Base-by-base conservation (phyloP, 352 stramenopile species). In the Globisporangium perplexum region DNA sequence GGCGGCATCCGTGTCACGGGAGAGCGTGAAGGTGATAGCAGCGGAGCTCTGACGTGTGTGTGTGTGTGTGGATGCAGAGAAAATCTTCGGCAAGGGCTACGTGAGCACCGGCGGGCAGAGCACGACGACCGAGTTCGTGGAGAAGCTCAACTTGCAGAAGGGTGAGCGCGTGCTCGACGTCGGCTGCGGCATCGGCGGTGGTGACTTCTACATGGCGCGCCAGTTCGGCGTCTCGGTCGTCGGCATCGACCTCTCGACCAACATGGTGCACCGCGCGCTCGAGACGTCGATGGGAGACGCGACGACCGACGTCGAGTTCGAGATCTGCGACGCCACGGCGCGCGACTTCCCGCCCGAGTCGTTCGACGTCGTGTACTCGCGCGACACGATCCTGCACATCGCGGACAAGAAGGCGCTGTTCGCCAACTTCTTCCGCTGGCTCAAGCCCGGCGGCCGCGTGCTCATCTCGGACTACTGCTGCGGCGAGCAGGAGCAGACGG, bases 111-210 rank as follows among this genome's bases (percentile, higher is more conserved):
- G 77, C 23, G 77, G 77, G 31, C 76, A 87, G 57, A 52, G 55
- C 20, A 88, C 77, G 23, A 88, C 77, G 12, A 87, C 75, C 3
- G 77, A 88, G 59, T 88, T 87, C 47, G 74, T 88, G 6, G 59
- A 79, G 44, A 86, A 79, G 57, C 69, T 88, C n/a, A 62, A 74
- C 50, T 55, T 88, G n/a, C 59, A 83, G 46, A 58, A 62, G 31
- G 73, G 74, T 10, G 75, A 88, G 55, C 62, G 75, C n/a, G 63
- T 96, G n/a, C 62, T 97, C 11, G 88, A 97, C 55, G 88, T 97
- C 10, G 88, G 88, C 26, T 97, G 88, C 54, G 88, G 88, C 24
- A 95, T 97, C 46, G 88, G 88, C n/a, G 88, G 88, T 20, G 93
- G 88, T 1, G 81, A 86, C 31, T 85, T 94, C 53, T 96, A 96